These are phyloP conservation scores for Coniochaeta sp. DNA, from an alignment of 2,329 filamentous ascomycete species.

Conservation along the genomic window DNA sequence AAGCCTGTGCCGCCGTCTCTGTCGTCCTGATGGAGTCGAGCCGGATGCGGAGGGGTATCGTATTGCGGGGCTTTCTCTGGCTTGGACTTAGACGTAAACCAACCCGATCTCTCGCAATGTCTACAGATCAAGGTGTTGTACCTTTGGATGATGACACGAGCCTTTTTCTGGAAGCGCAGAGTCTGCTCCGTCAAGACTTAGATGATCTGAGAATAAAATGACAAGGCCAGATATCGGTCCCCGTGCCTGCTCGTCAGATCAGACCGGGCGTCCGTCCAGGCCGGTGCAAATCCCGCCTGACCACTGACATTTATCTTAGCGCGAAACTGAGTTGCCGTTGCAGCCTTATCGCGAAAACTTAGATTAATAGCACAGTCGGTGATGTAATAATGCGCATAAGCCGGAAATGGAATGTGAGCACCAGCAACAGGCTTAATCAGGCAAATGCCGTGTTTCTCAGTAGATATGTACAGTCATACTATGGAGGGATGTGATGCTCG, in stretches of 20 bases:
- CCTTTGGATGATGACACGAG: neutral
- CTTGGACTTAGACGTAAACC: neutral
- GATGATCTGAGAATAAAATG: too few species aligned
- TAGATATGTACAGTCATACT: neutral
- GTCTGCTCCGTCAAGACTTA: too few species aligned
- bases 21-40: neutral
- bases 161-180: too few species aligned
- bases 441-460: neutral
- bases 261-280: too few species aligned
- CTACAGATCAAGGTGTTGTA: neutral
- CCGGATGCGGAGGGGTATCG: neutral
- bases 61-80: neutral
- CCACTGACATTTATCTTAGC: neutral
- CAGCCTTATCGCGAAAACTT: neutral
- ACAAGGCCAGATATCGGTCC: too few species aligned
- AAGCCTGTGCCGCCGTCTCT: neutral
- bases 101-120: neutral
- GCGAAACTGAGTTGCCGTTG: neutral
- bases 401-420: neutral
- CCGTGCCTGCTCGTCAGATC: too few species aligned
- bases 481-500: neutral
- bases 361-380: neutral
- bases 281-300: neutral
- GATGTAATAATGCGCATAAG: neutral
- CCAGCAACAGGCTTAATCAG: neutral